phyloP scores from a whole-genome alignment of 1,284 basidiomycete species.

The Vanrija sp. region DNA sequence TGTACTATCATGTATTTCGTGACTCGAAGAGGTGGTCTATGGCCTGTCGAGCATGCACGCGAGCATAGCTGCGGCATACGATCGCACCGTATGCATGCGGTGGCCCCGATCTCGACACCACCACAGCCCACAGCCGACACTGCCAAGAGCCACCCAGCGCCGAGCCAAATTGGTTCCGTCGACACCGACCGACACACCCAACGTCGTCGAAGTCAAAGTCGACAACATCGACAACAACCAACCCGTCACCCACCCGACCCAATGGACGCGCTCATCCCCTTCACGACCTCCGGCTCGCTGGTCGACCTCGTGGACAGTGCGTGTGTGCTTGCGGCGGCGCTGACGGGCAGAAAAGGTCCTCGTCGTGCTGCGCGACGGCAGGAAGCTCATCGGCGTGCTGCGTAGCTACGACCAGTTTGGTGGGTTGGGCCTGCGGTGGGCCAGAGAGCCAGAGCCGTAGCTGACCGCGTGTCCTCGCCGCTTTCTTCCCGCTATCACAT shows the following conservation, averaged over 20 bases:
- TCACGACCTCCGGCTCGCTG: slow-evolving; percentile 92
- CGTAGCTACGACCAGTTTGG: slow-evolving; percentile 99
- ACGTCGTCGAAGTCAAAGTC: background rate
- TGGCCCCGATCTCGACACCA: no score
- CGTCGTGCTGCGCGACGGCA: slow-evolving; percentile 89
- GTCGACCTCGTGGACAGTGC: slow-evolving; percentile 98
- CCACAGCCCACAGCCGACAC: no score
- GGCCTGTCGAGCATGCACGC: no score
- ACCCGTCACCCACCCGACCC: background rate
- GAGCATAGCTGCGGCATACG: no score
- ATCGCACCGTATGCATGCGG: no score
- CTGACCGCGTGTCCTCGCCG: background rate
- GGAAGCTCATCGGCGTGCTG: slow-evolving; percentile 92
- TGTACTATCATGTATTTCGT: no score
- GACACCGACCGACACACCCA: background rate
- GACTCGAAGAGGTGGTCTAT: no score
- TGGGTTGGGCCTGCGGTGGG: slow-evolving; percentile 50
- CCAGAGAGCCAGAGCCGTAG: background rate
- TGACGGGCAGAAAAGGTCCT: slow-evolving; percentile 87
- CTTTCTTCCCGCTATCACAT: background rate
- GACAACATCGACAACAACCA: background rate
- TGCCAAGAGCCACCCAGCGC: background rate
- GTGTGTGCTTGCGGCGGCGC: slow-evolving; percentile 44
- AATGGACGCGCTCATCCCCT: slow-evolving; percentile 93
- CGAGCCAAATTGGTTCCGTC: background rate